Percentiles rank a stretch among this genome's conserved stretches.
These are phyloP conservation scores for Diaporthe sp. DNA, from an alignment of 2,329 filamentous ascomycete genomes.

Conservation along the genomic window DNA sequence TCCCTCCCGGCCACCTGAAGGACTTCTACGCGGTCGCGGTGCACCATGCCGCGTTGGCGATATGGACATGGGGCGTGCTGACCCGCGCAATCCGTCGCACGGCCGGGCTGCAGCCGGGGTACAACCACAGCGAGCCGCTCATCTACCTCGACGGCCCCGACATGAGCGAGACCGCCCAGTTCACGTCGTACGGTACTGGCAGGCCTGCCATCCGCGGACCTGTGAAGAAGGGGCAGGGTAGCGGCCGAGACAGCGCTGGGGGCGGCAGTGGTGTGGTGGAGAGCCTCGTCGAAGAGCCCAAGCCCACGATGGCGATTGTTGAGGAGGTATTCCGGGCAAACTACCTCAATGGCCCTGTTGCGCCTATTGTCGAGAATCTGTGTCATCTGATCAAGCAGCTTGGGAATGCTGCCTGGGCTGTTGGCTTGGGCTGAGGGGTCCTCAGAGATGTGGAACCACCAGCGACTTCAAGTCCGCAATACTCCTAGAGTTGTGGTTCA, in stretches of 20 bases:
- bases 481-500: neutral
- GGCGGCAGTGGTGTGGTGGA: conserved; percentile 49
- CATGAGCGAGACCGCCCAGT: conserved; percentile 64
- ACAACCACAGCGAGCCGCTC: conserved; percentile 51
- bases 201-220: conserved; percentile 63
- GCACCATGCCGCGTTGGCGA: conserved; percentile 76
- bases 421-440: conserved; percentile 47
- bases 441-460: neutral
- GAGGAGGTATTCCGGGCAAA: conserved; percentile 70
- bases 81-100: conserved; percentile 53
- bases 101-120: conserved; percentile 49
- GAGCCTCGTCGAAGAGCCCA: conserved; percentile 67
- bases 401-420: conserved; percentile 62
- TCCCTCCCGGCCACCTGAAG: conserved; percentile 68
- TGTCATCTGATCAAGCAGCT: conserved; percentile 74
- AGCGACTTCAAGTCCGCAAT: neutral
- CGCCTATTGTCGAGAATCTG: conserved; percentile 78
- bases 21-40: conserved; percentile 79
- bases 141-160: conserved; percentile 72
- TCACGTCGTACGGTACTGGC: conserved; percentile 69
- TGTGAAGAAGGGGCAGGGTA: conserved; percentile 43
- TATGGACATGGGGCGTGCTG: conserved; percentile 79
- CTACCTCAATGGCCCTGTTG: conserved; percentile 61
- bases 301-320: conserved; percentile 70
- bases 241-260: conserved; percentile 19